Evolutionary conservation across 148 eudicot genomes (phyloP).

Genomic region (Polygonum aviculare): DNA sequence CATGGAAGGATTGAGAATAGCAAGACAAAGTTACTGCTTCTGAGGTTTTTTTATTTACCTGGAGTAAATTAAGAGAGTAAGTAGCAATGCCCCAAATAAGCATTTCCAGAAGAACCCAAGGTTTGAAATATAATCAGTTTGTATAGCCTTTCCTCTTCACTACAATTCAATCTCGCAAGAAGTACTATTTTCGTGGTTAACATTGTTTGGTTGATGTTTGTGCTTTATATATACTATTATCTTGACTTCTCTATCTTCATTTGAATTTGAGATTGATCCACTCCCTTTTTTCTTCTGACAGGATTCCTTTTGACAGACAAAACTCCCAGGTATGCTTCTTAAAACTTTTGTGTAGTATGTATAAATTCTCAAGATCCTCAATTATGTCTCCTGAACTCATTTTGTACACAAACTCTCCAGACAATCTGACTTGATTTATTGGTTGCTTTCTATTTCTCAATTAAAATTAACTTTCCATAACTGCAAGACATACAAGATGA

Average conservation of each 20-base stretch:
- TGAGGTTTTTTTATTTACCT: not conserved
- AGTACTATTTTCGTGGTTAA: not conserved
- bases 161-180: not conserved
- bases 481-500: not conserved
- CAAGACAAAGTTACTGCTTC: not conserved
- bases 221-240: not conserved
- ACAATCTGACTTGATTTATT: not conserved
- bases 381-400: slow-evolving; percentile 1
- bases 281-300: slow-evolving; percentile 23
- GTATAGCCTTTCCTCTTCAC: not conserved
- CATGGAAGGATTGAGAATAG: not conserved
- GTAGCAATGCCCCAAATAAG: not conserved
- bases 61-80: not conserved
- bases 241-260: not conserved
- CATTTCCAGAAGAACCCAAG: not conserved
- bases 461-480: not conserved
- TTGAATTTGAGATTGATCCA: not conserved
- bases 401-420: not conserved
- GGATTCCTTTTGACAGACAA: slow-evolving; percentile 50
- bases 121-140: not conserved
- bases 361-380: not conserved
- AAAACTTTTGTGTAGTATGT: not conserved
- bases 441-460: not conserved
- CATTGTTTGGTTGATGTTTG: not conserved
- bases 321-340: slow-evolving; percentile 51